phyloP scores from a whole-genome alignment of 371 early-diverging fungal genomes.

The Umbelopsis sp. region DNA sequence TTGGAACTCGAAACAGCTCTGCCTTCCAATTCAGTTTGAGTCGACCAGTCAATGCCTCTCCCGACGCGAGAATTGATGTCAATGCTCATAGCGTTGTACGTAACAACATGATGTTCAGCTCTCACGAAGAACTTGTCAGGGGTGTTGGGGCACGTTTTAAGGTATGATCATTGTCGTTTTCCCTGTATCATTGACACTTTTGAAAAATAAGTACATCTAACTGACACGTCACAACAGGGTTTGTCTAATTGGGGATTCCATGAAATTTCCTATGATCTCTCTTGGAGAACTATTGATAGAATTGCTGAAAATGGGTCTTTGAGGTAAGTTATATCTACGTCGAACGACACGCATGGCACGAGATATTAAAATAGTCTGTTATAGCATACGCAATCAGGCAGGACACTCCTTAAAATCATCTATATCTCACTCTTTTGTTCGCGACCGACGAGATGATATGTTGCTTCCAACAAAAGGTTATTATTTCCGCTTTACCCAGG shows the following conservation, averaged over 20 bases:
- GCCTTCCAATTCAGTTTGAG: conserved; percentile 67
- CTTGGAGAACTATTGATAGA: conserved; percentile 82
- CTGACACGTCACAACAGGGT: conserved; percentile 29
- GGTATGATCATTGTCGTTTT: conserved; percentile 19
- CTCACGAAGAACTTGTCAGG: conserved; percentile 50
- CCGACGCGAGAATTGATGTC: conserved; percentile 45
- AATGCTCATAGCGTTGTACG: conserved; percentile 53
- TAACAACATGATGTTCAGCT: conserved; percentile 43
- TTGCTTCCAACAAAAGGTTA: conserved; percentile 79
- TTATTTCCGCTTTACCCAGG: conserved; percentile 67
- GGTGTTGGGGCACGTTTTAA: conserved; percentile 47
- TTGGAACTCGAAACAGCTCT: conserved; percentile 74
- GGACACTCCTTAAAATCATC: conserved; percentile 90
- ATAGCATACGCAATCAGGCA: conserved; percentile 84
- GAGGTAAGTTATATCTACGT: conserved; percentile 43
- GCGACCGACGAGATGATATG: conserved; percentile 79
- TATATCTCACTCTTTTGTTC: conserved; percentile 65
- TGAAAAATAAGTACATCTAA: conserved; percentile 14
- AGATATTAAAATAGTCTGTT: background rate
- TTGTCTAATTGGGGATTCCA: conserved; percentile 65
- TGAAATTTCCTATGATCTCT: conserved; percentile 68
- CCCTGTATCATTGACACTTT: no score
- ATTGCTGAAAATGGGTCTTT: conserved; percentile 77
- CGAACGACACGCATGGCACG: background rate
- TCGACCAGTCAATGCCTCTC: conserved; percentile 52